Base-by-base conservation (phyloP, 2,329 filamentous ascomycete genomes). In the Ceratocystis huliohia region DNA sequence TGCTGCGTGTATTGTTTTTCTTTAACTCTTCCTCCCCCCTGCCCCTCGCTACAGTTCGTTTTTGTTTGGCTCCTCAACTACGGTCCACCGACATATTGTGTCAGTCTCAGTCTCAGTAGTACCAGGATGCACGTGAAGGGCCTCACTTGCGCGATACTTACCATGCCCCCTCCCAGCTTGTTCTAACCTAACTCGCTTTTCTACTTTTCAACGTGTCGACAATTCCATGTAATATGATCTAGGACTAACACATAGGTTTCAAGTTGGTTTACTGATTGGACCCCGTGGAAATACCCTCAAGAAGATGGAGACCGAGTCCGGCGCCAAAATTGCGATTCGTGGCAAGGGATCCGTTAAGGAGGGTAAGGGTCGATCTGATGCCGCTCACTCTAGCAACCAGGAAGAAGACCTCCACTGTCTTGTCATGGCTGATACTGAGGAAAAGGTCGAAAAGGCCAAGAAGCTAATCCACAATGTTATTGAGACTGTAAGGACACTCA, bases 251-350 rank as follows among this genome's bases (percentile, higher is more conserved):
- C 86, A 81, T 88, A 92, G 88, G 85, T 88, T 81, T 86, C 79
- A 96, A 99, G 94, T 99, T 86, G 94, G 94, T 79, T 87, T 99
- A 84, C 91, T 99, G 78, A 99, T 99, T 86, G 94, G 94, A 79
- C 94, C 94, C 79, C 94, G 94, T 93, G 94, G 94, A 79, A 99
- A 99, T 77, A 99, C 94, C 72, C 81, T 99, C 75, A 99, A 99
- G 82, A 99, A 96, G 78, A 99, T 99, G 94, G 94, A 99, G 77
- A 85, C 88, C 74, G 92, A 99, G 79, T 99, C 94, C 67, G 88
- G 88, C 70, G 94, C 94, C 76, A 99, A 99, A 79, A 99, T 99
- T 81, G 94, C 94, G 72, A 99, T 99, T 75, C 93, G 94, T 78
- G 94, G 94, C 81, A 99, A 99, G 80, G 94, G 94, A 76, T 99